Base-by-base conservation (phyloP, 495 filamentous ascomycete species). In the Penicillium paradoxum region DNA sequence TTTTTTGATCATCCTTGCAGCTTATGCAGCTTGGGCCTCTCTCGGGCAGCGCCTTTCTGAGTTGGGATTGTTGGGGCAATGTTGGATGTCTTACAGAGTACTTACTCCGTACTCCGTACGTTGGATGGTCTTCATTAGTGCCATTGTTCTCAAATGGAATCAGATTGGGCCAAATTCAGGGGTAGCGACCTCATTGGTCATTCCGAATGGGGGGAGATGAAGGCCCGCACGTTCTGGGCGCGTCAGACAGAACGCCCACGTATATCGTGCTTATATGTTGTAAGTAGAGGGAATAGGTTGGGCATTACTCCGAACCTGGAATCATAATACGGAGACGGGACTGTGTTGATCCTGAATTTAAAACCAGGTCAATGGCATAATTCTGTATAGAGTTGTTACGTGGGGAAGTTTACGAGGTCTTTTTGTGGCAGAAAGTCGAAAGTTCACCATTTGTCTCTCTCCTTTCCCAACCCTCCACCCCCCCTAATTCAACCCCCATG, bases 151-250 rank as follows among this genome's bases (percentile, higher is more conserved):
- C 34, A 13, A 11, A 34, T 11, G 30, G 33, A 25, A 48, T 48
- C 45, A 37, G 7, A 29, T 34, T 33, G 9, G 30, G 25, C 22
- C n/a, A 48, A 11, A 18, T 29, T 44, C 41, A 44, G 41, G 41
- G 45, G 32, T 25, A 25, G 10, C 2, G 8, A 37, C 13, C 45
- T 37, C 19, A 48, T 48, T 48, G 45, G 45, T 30, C 14, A 15
- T 34, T 46, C 8, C 6, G 13, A n/a, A 25, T 34, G 13, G 29
- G n/a, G 30, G 44, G 17, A 22, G 30, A 36, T 48, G 45, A 48
- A 48, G 32, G 32, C 21, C 45, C 44, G 44, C 45, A 48, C 32
- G 45, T 48, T 48, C 45, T 48, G 33, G 45, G 45, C 45, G 32
- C 19, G 13, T 40, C 22, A 25, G 39, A 24, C 39, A 25, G 24